A percentile compares a stretch with the other conserved stretches of the same genome.
Conservation (phyloP, 2,329 filamentous ascomycete species). For the Fusarium anthophilum region DNA sequence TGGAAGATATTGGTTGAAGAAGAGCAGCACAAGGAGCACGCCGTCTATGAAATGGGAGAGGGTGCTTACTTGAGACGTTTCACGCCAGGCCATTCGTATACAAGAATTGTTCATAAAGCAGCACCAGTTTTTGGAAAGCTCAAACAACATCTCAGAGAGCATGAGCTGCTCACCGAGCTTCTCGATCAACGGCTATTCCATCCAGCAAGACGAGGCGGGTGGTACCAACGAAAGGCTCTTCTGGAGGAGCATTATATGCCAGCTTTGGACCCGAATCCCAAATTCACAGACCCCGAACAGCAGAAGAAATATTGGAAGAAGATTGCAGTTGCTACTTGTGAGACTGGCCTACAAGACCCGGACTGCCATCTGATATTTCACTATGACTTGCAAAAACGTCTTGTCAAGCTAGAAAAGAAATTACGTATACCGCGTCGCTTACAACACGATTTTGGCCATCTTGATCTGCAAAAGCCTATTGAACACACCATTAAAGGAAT, state of each 20-base stretch:
- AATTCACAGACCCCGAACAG: constrained; percentile 51
- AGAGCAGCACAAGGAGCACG: constrained; percentile 81
- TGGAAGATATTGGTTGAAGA: constrained; percentile 79
- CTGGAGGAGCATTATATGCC: constrained; percentile 97
- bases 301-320: constrained; percentile 87
- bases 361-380: constrained; percentile 93
- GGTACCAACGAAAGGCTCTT: constrained; percentile 95
- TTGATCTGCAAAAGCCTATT: constrained; percentile 77
- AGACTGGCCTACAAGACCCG: constrained; percentile 84
- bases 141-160: constrained; percentile 82
- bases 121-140: constrained; percentile 81
- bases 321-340: constrained; percentile 81
- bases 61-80: constrained; percentile 90
- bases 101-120: constrained; percentile 90
- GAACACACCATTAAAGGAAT: constrained; percentile 81
- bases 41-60: constrained; percentile 82
- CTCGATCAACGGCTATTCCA: constrained; percentile 87
- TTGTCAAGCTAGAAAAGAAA: constrained; percentile 88
- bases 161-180: constrained; percentile 77
- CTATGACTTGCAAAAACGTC: constrained; percentile 91
- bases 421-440: constrained; percentile 84
- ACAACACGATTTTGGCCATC: constrained; percentile 93
- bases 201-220: constrained; percentile 81
- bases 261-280: constrained; percentile 58
- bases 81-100: constrained; percentile 92